Conservation (phyloP, 768 basidiomycete genomes). For the Mycena sanguinolenta region DNA sequence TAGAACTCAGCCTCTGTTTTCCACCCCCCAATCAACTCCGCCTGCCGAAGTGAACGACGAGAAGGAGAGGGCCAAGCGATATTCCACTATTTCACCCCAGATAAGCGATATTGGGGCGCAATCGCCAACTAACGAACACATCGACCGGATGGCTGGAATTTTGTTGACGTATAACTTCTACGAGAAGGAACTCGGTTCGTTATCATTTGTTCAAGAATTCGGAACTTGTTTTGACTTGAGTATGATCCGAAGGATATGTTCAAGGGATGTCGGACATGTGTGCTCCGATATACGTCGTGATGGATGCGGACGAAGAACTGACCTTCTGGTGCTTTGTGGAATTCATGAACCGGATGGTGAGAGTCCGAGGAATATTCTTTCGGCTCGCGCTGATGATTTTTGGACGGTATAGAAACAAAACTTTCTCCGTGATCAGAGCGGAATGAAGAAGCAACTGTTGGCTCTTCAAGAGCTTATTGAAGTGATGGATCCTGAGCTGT, state of each 20-base stretch:
- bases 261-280: constrained; percentile 99
- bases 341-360: constrained; percentile 95
- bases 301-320: constrained; percentile 88
- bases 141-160: constrained; percentile 88
- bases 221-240: constrained; percentile 1
- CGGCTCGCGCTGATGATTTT: constrained; percentile 18
- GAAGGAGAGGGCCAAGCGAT: constrained; percentile 66
- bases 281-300: constrained; percentile 92
- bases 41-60: constrained; percentile 59
- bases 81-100: constrained; percentile 82
- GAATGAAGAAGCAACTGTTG: constrained; percentile 95
- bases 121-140: constrained; percentile 91
- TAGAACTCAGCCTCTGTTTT: constrained; percentile 91
- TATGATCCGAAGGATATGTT: constrained; percentile 78
- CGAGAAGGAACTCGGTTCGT: constrained; percentile 87
- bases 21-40: constrained; percentile 54
- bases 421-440: constrained; percentile 95
- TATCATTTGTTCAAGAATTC: constrained; percentile 20
- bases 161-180: constrained; percentile 93
- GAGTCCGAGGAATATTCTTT: constrained; percentile 41
- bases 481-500: constrained; percentile 96
- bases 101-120: constrained; percentile 85
- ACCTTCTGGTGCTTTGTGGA: constrained; percentile 98
- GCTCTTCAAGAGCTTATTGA: constrained; percentile 91
- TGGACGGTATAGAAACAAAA: constrained; percentile 80